Evolutionary conservation across 768 basidiomycete genomes (phyloP).

Genomic region (Amanita rimosa): DNA sequence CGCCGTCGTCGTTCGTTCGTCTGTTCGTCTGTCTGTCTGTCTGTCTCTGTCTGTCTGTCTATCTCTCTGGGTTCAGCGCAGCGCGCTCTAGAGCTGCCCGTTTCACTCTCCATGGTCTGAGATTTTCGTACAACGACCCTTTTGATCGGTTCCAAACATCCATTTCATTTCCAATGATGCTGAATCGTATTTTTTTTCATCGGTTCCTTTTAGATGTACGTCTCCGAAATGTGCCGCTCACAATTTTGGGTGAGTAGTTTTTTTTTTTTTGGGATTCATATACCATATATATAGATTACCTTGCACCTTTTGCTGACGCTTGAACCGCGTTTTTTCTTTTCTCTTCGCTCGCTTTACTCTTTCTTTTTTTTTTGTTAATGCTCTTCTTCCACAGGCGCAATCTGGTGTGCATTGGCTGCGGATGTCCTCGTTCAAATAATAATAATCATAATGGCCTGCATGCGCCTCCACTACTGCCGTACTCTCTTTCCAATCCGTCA

Average conservation of each 20-base stretch:
- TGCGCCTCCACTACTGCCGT: conserved; percentile 8
- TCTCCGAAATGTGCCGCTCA: conserved; percentile 65
- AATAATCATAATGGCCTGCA: conserved; percentile 14
- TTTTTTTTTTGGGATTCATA: conserved; percentile 9
- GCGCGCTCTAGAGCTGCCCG: too few species aligned
- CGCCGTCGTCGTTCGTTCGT: too few species aligned
- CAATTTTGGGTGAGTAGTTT: conserved; percentile 83
- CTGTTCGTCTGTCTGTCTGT: too few species aligned
- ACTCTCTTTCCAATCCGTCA: conserved; percentile 8
- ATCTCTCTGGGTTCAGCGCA: too few species aligned
- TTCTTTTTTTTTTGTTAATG: too few species aligned
- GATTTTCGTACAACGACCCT: not conserved
- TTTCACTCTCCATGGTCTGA: conserved; percentile 7
- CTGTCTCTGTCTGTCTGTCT: too few species aligned
- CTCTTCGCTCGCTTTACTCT: conserved; percentile 10
- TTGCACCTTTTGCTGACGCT: conserved; percentile 18
- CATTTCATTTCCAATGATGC: conserved; percentile 7
- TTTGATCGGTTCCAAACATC: conserved; percentile 8
- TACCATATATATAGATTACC: not conserved
- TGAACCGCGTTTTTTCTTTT: conserved; percentile 35
- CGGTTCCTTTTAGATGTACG: conserved; percentile 46
- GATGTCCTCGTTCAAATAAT: conserved; percentile 37
- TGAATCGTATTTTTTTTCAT: conserved; percentile 10
- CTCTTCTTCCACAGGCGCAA: conserved; percentile 47
- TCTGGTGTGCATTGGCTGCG: conserved; percentile 66